Base-by-base conservation (phyloP, 176 grass and related monocot species). In the Avena atlantica region DNA sequence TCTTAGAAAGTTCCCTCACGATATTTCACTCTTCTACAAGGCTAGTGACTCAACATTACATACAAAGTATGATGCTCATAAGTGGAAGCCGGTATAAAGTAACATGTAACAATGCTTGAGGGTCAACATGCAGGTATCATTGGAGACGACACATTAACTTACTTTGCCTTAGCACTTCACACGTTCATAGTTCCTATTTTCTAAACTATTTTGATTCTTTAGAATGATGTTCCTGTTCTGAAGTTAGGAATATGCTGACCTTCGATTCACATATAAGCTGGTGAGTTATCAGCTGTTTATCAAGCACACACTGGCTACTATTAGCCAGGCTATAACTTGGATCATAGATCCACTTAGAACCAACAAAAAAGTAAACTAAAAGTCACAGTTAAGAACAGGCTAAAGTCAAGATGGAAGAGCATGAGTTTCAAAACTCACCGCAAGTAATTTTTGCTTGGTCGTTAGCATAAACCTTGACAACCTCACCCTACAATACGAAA, bases 401-500 rank as follows among this genome's bases (percentile, higher is more conserved):
- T 59, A 76, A 89, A 57, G 23, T 56, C 56, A 14, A 83, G 51
- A 11, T 31, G 25, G 60, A 89, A 78, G 10, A 15, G 76, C 88
- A 83, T 85, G 7, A 57, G 12, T 81, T 86, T 44, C 36, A 34
- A 61, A 67, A 76, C 92, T 91, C 25, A 98, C 97, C 97, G 23
- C 97, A 98, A 70, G 92, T 91, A 61, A 98, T 96, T 91, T 98
- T 98, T 89, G 82, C 85, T 87, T 94, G 92, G 4, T 93, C 90
- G 2, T 96, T 96, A 84, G 94, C 94, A 92, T 48, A 96, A 51
- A 93, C 70, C 83, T 73, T 96, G 34, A 96, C 91, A 37, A 96
- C 81, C 16, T 94, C 97, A 68, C 97, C 97, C 97, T 98, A 86
- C 57, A 89, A 85, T 27, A 53, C 20, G 4, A 78, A 90, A 82